Conservation (phyloP, 2,329 filamentous ascomycete species). For the Fusarium torulosum region DNA sequence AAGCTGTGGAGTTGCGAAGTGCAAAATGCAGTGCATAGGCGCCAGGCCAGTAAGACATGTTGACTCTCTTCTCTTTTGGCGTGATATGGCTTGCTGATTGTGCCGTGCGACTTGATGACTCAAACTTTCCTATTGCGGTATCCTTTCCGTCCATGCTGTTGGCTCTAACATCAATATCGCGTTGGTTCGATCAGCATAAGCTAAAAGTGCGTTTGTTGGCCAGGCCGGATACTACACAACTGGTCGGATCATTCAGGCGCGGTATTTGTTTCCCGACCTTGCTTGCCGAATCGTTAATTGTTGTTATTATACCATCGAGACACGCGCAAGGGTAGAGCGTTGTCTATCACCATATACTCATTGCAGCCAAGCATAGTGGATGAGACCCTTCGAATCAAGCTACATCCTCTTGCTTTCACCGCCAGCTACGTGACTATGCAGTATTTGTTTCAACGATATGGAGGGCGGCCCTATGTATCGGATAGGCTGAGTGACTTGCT, state of each 20-base stretch:
- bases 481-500: constrained; percentile 11
- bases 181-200: constrained; percentile 32
- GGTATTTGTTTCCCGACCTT: constrained; percentile 20
- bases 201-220: constrained; percentile 36
- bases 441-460: neutral
- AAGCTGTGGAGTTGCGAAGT: constrained; percentile 9
- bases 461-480: constrained; percentile 10
- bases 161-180: constrained; percentile 24
- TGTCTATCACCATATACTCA: neutral
- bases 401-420: constrained; percentile 3
- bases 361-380: constrained; percentile 5
- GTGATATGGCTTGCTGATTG: constrained; percentile 35
- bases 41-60: constrained; percentile 37
- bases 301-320: neutral
- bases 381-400: neutral
- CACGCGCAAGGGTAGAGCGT: neutral
- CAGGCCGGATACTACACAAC: constrained; percentile 21
- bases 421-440: constrained; percentile 1
- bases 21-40: constrained; percentile 45
- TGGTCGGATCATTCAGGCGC: constrained; percentile 26
- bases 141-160: constrained; percentile 29
- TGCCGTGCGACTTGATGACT: constrained; percentile 27
- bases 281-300: neutral
- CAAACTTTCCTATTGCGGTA: constrained; percentile 30
- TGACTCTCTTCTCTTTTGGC: constrained; percentile 30